Base-by-base conservation (phyloP, 2,329 filamentous ascomycete genomes). In the Calonectria leucothoes region DNA sequence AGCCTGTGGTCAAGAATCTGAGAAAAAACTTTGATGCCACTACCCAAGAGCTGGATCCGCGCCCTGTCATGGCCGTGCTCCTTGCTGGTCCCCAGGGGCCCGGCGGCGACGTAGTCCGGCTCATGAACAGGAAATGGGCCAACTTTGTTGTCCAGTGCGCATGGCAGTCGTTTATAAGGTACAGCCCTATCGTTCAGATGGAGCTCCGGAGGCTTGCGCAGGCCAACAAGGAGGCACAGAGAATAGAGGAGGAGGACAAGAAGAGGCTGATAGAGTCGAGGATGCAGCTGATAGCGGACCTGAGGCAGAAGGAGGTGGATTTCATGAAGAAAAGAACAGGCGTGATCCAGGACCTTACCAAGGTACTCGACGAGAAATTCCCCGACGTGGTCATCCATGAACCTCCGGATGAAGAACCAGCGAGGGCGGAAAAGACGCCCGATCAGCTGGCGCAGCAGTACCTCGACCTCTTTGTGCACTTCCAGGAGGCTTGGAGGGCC, bases 121-220 rank as follows among this genome's bases (percentile, higher is more conserved):
- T 59, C 57, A 69, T 69, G 70, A 29, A 25, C 6, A 45, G 14
- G 12, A 69, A 33, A 29, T 57, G 55, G 29, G 70, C 57, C n/a
- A 59, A 69, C 31, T 59, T 69, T 12, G 23, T 72, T 14, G 25
- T 72, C 7, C 70, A 63, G 33, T 72, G 70, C 23, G 23, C 66
- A 1, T 61, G 55, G 55, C 55, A 61, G 55, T 52, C 29, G 6
- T 42, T 14, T 17, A 35, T 17, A 14, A 52, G 14, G 6, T n/a
- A 23, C n/a, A n/a, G 17, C 33, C 39, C 23, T 6, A 20, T 15
- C 10, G 48, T 57, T 5, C 51, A 31, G 35, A 23, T 29, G 27
- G 23, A 31, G 17, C 49, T 39, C 29, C 27, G 48, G 20, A 67
- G 29, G 35, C 15, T 42, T 11, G 27, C 35, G 6, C 37, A 39